A percentile compares a stretch with the other conserved stretches of the same genome.
Conservation (phyloP, 2,329 filamentous ascomycete species). For the Penicillium freii region DNA sequence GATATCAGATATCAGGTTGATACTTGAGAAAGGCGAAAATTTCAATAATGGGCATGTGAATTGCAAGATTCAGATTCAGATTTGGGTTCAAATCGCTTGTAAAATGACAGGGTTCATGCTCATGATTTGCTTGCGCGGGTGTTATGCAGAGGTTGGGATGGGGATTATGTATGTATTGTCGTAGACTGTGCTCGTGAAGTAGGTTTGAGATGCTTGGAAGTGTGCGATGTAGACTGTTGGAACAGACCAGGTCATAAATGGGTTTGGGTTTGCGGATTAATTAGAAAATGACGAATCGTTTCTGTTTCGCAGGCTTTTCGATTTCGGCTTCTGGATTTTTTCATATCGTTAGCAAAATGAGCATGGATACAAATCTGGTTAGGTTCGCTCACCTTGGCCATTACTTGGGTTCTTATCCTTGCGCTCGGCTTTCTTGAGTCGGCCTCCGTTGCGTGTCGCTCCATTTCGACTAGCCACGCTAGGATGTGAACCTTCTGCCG, state of each 20-base stretch:
- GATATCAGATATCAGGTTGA: not conserved
- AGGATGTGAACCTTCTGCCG: constrained; percentile 58
- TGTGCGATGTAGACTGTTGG: not conserved
- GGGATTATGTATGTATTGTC: constrained; percentile 7
- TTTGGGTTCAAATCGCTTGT: not conserved
- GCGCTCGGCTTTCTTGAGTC: constrained; percentile 9
- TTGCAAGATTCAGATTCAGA: not conserved
- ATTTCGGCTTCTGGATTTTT: not conserved
- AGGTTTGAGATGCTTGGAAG: not conserved
- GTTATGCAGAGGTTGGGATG: not conserved
- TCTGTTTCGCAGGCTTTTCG: constrained; percentile 22
- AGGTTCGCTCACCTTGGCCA: constrained; percentile 10
- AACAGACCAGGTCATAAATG: not conserved
- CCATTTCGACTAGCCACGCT: constrained; percentile 23
- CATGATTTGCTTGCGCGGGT: not conserved
- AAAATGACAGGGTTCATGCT: not conserved
- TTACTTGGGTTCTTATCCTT: not conserved
- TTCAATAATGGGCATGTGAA: not conserved
- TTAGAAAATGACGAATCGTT: constrained; percentile 28
- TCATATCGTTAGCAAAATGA: not conserved
- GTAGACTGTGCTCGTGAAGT: not conserved
- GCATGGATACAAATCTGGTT: not conserved
- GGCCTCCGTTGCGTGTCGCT: constrained; percentile 8
- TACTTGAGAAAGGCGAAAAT: not conserved
- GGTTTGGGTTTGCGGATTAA: not conserved